Percentiles rank a stretch among this genome's conserved stretches.
Evolutionary conservation across 2,329 filamentous ascomycete species (phyloP).

Genomic region (Colletotrichum sojae): DNA sequence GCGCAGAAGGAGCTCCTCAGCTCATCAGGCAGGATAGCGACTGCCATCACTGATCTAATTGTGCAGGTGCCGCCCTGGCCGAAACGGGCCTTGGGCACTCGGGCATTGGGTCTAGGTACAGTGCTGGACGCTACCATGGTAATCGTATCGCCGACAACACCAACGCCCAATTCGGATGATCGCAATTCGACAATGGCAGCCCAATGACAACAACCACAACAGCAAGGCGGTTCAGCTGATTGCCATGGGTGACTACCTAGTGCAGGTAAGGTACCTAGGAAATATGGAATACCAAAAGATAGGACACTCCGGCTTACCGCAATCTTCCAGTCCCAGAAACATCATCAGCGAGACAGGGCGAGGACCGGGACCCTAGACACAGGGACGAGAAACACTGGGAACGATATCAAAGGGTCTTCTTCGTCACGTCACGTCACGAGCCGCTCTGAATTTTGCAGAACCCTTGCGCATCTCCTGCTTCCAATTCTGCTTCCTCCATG

Average conservation of each 20-base stretch:
- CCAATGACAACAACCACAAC: too few relatives aligned
- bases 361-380: background rate
- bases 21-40: too few relatives aligned
- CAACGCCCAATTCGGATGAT: too few relatives aligned
- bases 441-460: background rate
- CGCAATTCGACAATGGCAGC: too few relatives aligned
- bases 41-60: too few relatives aligned
- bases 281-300: background rate
- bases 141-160: background rate
- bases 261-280: too few relatives aligned
- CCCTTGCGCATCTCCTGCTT: too few relatives aligned
- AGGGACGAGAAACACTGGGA: background rate
- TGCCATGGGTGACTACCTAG: too few relatives aligned
- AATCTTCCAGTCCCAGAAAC: conserved; percentile 6
- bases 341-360: background rate
- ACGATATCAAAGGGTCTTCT: background rate
- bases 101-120: background rate
- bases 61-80: background rate
- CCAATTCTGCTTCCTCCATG: conserved; percentile 11
- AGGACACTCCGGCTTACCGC: conserved; percentile 20
- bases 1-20: background rate
- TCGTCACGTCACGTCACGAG: too few relatives aligned
- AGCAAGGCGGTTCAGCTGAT: too few relatives aligned
- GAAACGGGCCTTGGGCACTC: background rate
- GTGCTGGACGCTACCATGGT: background rate